Conservation (phyloP, 306 rosid species). For the Trifolium repens region DNA sequence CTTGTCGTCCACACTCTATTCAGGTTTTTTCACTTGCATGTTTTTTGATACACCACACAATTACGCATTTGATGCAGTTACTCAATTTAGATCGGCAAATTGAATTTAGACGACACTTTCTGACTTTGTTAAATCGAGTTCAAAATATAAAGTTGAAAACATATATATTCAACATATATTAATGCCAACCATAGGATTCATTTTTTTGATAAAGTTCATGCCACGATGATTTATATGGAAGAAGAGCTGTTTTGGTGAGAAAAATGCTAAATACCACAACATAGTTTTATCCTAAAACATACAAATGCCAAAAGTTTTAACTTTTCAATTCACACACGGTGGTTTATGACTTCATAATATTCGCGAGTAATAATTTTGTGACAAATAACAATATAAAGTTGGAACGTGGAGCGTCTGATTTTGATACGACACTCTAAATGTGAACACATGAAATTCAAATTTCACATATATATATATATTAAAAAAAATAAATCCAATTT, state of each 20-base stretch:
- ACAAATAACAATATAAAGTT: not conserved
- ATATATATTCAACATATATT: too few species aligned
- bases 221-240: too few species aligned
- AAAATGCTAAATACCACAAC: not conserved
- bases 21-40: conserved; percentile 49
- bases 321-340: too few species aligned
- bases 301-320: too few species aligned
- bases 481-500: too few species aligned
- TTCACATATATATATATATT: not conserved
- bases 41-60: not conserved
- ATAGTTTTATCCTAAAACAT: too few species aligned
- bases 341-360: too few species aligned
- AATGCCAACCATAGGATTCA: too few species aligned
- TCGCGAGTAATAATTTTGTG: too few species aligned
- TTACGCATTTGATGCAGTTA: not conserved
- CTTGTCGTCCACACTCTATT: conserved; percentile 52
- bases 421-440: not conserved
- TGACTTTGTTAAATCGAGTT: not conserved
- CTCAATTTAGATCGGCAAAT: not conserved
- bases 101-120: not conserved
- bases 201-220: too few species aligned
- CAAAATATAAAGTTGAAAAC: not conserved
- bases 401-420: not conserved
- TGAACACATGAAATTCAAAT: not conserved
- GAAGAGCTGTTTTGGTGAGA: not conserved